A percentile compares a stretch with the other conserved stretches of the same genome.
Conservation (phyloP, 1,139 yeast species). For the Pichia norvegensis region DNA sequence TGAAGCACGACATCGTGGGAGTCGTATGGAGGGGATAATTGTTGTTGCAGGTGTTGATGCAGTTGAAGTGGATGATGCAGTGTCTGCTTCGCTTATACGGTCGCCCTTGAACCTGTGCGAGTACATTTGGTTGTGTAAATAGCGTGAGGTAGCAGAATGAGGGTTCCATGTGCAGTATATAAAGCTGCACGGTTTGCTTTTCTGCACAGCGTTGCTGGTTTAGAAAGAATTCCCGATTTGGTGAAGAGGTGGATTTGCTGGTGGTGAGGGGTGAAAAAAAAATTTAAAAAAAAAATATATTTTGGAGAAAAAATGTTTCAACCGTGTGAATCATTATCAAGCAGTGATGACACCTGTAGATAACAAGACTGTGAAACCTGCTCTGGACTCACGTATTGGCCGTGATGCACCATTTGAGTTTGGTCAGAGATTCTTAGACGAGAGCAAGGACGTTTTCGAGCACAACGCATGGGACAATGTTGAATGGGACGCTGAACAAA, state of each 20-base stretch:
- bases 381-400: conserved; percentile 55
- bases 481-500: conserved; percentile 93
- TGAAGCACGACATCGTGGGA: background rate
- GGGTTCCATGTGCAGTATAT: no score
- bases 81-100: background rate
- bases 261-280: no score
- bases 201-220: background rate
- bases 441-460: conserved; percentile 76
- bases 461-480: conserved; percentile 99
- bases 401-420: conserved; percentile 87
- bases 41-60: background rate
- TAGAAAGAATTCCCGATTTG: conserved; percentile 11
- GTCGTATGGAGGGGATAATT: background rate
- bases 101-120: background rate
- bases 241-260: no score
- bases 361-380: conserved; percentile 15
- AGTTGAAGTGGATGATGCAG: background rate
- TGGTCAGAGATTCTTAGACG: conserved; percentile 72
- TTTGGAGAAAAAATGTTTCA: background rate
- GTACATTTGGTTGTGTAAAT: background rate
- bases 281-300: background rate
- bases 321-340: background rate
- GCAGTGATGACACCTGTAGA: background rate
- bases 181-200: no score
- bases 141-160: background rate